Conservation (phyloP, 495 filamentous ascomycete species). For the Astrocystis sublimbata region DNA sequence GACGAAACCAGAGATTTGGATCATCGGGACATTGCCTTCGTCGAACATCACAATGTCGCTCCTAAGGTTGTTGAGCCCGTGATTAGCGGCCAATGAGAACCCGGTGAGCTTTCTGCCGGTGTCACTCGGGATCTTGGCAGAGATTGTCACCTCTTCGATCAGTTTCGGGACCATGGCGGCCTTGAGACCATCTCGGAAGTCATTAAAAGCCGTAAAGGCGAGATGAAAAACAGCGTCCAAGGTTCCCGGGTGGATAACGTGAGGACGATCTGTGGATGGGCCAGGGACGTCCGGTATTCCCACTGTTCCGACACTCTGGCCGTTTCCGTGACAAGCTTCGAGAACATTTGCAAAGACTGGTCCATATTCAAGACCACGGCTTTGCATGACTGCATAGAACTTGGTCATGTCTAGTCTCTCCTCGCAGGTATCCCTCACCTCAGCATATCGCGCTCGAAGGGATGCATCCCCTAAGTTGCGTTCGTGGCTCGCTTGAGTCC, state of each 20-base stretch:
- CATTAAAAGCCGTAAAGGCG: slow-evolving; percentile 25
- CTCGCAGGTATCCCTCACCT: slow-evolving; percentile 18
- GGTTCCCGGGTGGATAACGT: slow-evolving; percentile 53
- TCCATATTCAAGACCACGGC: slow-evolving; percentile 39
- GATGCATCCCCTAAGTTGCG: neutral
- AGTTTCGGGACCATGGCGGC: slow-evolving; percentile 21
- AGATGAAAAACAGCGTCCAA: slow-evolving; percentile 45
- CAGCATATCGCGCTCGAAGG: neutral
- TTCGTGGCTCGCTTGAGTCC: neutral
- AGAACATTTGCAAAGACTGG: slow-evolving; percentile 40
- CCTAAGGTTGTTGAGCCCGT: neutral
- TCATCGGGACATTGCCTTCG: neutral
- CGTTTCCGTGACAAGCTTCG: neutral
- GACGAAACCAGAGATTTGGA: neutral
- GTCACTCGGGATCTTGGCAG: slow-evolving; percentile 6
- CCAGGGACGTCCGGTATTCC: neutral
- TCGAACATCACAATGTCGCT: neutral
- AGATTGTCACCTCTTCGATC: slow-evolving; percentile 25
- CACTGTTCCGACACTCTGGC: neutral
- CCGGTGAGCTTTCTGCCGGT: neutral
- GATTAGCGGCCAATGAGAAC: neutral
- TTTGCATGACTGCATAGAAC: slow-evolving; percentile 32
- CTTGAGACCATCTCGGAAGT: neutral
- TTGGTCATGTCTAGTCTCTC: slow-evolving; percentile 24
- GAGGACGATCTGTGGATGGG: slow-evolving; percentile 21